phyloP scores from a whole-genome alignment of 305 asterid genomes.

The Petunia hybrid region DNA sequence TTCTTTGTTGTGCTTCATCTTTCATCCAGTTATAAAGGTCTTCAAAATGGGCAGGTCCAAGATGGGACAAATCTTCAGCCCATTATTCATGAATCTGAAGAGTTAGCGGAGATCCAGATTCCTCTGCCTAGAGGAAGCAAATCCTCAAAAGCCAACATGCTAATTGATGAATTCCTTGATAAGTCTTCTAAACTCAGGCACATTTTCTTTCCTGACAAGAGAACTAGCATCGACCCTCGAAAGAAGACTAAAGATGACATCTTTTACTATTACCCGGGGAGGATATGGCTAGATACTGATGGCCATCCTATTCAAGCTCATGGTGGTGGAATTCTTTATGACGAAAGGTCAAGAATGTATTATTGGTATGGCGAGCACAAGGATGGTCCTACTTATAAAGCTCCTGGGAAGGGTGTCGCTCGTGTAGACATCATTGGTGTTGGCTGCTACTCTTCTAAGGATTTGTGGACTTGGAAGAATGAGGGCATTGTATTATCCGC shows the following conservation, averaged over 20 bases:
- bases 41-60: constrained; percentile 33
- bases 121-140: constrained; percentile 49
- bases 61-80: constrained; percentile 38
- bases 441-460: constrained; percentile 69
- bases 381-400: constrained; percentile 56
- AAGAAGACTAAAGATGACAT: constrained; percentile 29
- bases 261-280: constrained; percentile 49
- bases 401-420: constrained; percentile 46
- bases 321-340: constrained; percentile 66
- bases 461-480: constrained; percentile 68
- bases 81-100: constrained; percentile 45
- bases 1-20: constrained; percentile 49
- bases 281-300: constrained; percentile 65
- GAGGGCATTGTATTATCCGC: constrained; percentile 61
- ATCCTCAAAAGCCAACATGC: constrained; percentile 42
- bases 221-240: constrained; percentile 50
- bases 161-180: constrained; percentile 62
- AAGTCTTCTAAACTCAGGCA: constrained; percentile 50
- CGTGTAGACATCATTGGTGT: constrained; percentile 73
- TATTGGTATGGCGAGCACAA: constrained; percentile 78
- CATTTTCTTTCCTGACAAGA: constrained; percentile 56
- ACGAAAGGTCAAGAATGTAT: constrained; percentile 46
- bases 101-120: constrained; percentile 50
- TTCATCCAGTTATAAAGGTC: constrained; percentile 36
- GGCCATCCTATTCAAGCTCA: constrained; percentile 73